Base-by-base conservation (phyloP, 345 rosid species). In the Linum trigynum region DNA sequence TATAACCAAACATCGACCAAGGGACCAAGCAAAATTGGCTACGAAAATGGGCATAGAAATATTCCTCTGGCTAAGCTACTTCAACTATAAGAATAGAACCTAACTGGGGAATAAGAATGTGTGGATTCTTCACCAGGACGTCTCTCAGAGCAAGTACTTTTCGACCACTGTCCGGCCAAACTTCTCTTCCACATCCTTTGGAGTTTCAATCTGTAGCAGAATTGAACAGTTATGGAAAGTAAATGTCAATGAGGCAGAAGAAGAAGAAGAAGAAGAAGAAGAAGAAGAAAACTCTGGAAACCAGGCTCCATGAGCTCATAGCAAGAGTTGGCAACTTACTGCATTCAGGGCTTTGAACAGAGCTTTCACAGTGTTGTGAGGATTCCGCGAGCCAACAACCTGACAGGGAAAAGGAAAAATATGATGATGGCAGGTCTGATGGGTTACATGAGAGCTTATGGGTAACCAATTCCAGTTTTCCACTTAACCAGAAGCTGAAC, bases 301-400 rank as follows among this genome's bases (percentile, higher is more conserved):
- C 0, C 32, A 23, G 32, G 32, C 32, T 23, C 59, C 5, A 17
- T n/a, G 61, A n/a, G 51, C 16, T 39, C 12, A 40, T 64, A 3
- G 3, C 2, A 48, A 40, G 5, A 32, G 48, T 17, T 9, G 5
- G 10, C 62, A 69, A 77, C 95, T 90, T 77, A 94, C 99, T 14
- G 89, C 90, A 82, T 94, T 90, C 67, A 94, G 79, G 67, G 97
- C 97, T 76, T 86, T 85, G 76, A 90, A 86, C 55, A 94, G 74
- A 45, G 97, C 99, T 79, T 90, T 90, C 15, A 94, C 95, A 0
- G 95, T 90, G 78, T 94, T 94, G 74, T 90, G 83, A 68, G 97
- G 86, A 75, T 94, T 94, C 76, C 99, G 88, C 10, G 99, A 94
- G 72, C 97, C 97, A 61, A 94, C 65, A 59, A 94, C 95, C 97